Evolutionary conservation across 495 filamentous ascomycete species (phyloP).

Genomic region (Neurospora intermedia): DNA sequence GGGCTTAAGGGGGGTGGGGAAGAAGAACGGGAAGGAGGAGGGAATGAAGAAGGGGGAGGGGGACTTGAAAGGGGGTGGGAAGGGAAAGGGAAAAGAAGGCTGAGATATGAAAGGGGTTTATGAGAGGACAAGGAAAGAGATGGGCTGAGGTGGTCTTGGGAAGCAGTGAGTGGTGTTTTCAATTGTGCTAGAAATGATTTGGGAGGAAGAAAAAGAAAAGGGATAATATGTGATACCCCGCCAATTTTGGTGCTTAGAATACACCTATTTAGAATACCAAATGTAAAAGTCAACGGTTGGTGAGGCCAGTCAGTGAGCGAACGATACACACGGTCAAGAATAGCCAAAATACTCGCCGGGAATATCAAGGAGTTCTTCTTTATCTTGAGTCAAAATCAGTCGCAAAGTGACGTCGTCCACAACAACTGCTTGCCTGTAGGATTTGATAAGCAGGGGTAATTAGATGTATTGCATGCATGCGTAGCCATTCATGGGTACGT

Average conservation of each 20-base stretch:
- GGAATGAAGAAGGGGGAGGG: neutral
- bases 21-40: slow-evolving; percentile 11
- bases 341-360: neutral
- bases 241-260: neutral
- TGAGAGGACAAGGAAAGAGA: no score
- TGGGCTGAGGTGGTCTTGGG: neutral
- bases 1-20: slow-evolving; percentile 35
- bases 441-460: neutral
- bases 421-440: neutral
- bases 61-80: no score
- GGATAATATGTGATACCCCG: neutral
- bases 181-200: neutral
- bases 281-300: neutral
- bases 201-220: neutral
- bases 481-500: neutral
- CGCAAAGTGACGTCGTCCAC: neutral
- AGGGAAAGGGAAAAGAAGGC: no score
- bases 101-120: no score
- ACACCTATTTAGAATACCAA: neutral
- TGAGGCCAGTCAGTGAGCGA: neutral
- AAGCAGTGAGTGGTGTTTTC: slow-evolving; percentile 1
- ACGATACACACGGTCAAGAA: neutral
- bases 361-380: neutral
- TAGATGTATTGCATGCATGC: neutral
- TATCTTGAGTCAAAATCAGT: neutral